These are phyloP conservation scores for Lactifluus volemus DNA, from an alignment of 768 basidiomycete genomes.

Conservation along the genomic window DNA sequence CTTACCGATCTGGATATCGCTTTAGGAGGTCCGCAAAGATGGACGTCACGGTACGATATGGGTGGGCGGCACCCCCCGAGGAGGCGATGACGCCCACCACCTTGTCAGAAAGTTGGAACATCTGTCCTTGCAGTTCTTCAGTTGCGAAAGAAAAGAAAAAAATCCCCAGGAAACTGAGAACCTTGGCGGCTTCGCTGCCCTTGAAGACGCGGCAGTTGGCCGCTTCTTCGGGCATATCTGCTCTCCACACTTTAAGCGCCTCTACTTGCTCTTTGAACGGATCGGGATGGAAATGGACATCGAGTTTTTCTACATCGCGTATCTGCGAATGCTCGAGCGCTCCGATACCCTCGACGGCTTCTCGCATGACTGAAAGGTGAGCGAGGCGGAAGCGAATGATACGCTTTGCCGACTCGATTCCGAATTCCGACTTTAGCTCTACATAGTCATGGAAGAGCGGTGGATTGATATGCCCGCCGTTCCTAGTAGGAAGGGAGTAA, in stretches of 20 bases:
- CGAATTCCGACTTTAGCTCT: slow-evolving; percentile 37
- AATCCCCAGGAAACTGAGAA: slow-evolving; percentile 7
- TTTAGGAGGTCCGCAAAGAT: slow-evolving; percentile 45
- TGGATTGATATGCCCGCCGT: slow-evolving; percentile 63
- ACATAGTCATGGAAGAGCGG: slow-evolving; percentile 51
- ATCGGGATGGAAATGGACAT: slow-evolving; percentile 41
- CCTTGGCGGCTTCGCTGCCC: slow-evolving; percentile 29
- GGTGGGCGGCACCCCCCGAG: slow-evolving; percentile 54
- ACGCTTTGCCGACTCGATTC: slow-evolving; percentile 37
- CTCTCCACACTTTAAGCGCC: slow-evolving; percentile 36
- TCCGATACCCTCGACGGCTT: slow-evolving; percentile 45
- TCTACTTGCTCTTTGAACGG: slow-evolving; percentile 37
- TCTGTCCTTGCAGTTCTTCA: slow-evolving; percentile 27
- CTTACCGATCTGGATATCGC: slow-evolving; percentile 42
- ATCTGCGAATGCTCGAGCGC: slow-evolving; percentile 46
- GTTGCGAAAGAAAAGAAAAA: too few relatives aligned
- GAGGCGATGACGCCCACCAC: slow-evolving; percentile 45
- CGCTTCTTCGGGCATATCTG: slow-evolving; percentile 45
- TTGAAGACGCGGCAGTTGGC: slow-evolving; percentile 24
- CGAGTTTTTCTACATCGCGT: slow-evolving; percentile 48
- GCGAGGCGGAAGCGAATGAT: slow-evolving; percentile 55
- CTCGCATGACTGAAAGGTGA: slow-evolving; percentile 42
- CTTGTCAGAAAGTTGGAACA: slow-evolving; percentile 37
- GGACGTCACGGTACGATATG: slow-evolving; percentile 60
- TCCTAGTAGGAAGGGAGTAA: slow-evolving; percentile 41